Base-by-base conservation (phyloP, 805 yeast species). In the Grigorovia transvaalensis region DNA sequence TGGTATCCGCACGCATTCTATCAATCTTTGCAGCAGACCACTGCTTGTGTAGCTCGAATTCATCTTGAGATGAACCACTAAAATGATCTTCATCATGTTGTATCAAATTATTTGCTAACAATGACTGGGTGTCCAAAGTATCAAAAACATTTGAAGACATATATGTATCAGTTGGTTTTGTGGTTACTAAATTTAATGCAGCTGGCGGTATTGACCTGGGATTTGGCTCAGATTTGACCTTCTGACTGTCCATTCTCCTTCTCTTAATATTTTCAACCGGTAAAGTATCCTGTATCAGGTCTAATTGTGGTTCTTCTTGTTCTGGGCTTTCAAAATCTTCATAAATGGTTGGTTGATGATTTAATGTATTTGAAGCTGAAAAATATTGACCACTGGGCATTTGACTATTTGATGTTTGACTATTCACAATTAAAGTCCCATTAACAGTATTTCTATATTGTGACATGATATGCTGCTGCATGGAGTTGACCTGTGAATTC, bases 401-500 rank as follows among this genome's bases (percentile, higher is more conserved):
- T 38, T 38, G 42, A 38, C 42, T 38, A 38, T 38, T 38, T 38
- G n/a, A 8, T n/a, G 15, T 38, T 38, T 38, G 29, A 18, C 35
- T 44, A 27, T 20, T 15, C 15, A 33, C 38, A 11, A 33, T 6
- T 44, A 27, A 12, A 27, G n/a, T 23, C 15, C 8, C 18, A 3
- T 20, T 23, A 15, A 27, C 17, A 13, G 18, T 44, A 13, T 13
- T 29, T 9, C 23, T 27, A 11, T 13, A 30, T 3, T 13, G 38
- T 11, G 38, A 5, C 7, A 23, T 13, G 18, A 3, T 15, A 18
- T 44, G 7, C 11, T 6, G 8, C 13, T 35, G 18, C 13, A n/a
- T 27, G 23, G 47, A 38, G 4, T 17, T 4, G 2, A 15, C 42
- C 48, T 53, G 55, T 29, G 55, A 48, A 42, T 23, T 18, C 51